These are phyloP conservation scores for Neocatenulostroma microsporum DNA, from an alignment of 2,329 filamentous ascomycete genomes.

Conservation along the genomic window DNA sequence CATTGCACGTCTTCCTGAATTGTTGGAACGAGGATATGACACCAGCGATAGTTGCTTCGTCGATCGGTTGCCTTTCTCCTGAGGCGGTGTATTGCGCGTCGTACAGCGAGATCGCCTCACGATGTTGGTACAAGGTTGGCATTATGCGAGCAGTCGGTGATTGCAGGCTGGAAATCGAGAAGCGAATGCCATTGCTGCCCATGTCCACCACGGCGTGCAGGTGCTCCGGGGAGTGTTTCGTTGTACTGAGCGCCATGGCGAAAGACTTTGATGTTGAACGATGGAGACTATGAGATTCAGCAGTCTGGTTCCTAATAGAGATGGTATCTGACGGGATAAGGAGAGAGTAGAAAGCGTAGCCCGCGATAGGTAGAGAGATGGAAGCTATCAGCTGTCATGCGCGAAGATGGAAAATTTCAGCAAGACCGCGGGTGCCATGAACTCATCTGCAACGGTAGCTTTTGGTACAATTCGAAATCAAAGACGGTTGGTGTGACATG, in stretches of 20 bases:
- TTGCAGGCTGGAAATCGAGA: conserved; percentile 77
- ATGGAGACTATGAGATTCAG: too few relatives aligned
- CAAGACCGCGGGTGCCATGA: too few relatives aligned
- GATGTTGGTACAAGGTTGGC: conserved; percentile 67
- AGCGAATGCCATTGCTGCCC: conserved; percentile 80
- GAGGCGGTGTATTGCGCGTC: conserved; percentile 55
- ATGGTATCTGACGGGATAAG: too few relatives aligned
- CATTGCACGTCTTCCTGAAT: conserved; percentile 63
- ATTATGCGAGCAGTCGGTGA: conserved; percentile 64
- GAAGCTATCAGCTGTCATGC: too few relatives aligned
- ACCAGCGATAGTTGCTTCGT: conserved; percentile 51
- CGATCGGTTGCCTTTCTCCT: conserved; percentile 46
- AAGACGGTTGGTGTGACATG: too few relatives aligned
- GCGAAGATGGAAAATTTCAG: too few relatives aligned
- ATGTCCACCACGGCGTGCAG: conserved; percentile 29
- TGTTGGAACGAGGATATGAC: conserved; percentile 60
- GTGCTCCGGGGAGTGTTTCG: conserved; percentile 7
- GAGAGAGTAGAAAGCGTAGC: too few relatives aligned
- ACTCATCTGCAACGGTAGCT: too few relatives aligned
- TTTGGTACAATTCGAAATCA: too few relatives aligned
- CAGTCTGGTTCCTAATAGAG: too few relatives aligned
- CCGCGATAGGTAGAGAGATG: too few relatives aligned
- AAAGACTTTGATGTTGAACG: too few relatives aligned
- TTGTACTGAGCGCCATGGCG: conserved; percentile 1
- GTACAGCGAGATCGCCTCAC: conserved; percentile 76